Evolutionary conservation across 2,329 filamentous ascomycete species (phyloP), one percentile per base, ranked within the genome.

Genomic region (Neurospora sp.): DNA sequence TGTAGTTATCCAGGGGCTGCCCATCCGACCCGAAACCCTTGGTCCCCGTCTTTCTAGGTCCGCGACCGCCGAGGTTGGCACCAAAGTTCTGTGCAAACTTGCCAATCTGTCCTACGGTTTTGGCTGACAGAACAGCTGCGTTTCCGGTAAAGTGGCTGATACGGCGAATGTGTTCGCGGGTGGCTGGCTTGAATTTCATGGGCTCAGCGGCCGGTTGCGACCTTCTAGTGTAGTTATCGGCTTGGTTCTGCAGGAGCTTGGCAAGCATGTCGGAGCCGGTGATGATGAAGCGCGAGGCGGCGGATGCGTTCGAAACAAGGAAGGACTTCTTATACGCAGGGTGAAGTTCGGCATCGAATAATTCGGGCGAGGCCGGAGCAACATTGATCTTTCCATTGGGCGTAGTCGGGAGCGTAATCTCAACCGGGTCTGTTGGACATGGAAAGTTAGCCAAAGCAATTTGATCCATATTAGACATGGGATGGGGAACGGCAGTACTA

Each of bases 311-410:
- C 71, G 92, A 91, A 15, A 99, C 95, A 23, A 99, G 83, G 19
- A 90, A 88, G 0, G 92, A 97, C 78, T 92, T 91, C 76, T 92
- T 89, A 81, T 97, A 99, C n/a, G 93, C 92, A 0, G 96, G 96
- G 76, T 98, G 94, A 76, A 92, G 85, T 57, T 92, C 86, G 82
- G 92, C 88, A 70, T 90, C 88, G 62, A 96, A 85, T 75, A 96
- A 93, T 75, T 92, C 89, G 67, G 88, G 83, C 1, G 87, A 85
- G 17, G 89, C 85, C 2, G 91, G 91, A 38, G 87, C 85, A 66
- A 95, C 89, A 17, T 86, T 84, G 69, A 86, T 90, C 70, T 87
- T 87, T 71, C 89, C 82, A 12, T 82, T 87, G 67, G 89, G 89
- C 72, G 92, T 89, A 36, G 84, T 77, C 2, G 91, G 91, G 57